These are phyloP conservation scores for Musa troglodytarum DNA, from an alignment of 176 grass and related monocot genomes.

Conservation along the genomic window DNA sequence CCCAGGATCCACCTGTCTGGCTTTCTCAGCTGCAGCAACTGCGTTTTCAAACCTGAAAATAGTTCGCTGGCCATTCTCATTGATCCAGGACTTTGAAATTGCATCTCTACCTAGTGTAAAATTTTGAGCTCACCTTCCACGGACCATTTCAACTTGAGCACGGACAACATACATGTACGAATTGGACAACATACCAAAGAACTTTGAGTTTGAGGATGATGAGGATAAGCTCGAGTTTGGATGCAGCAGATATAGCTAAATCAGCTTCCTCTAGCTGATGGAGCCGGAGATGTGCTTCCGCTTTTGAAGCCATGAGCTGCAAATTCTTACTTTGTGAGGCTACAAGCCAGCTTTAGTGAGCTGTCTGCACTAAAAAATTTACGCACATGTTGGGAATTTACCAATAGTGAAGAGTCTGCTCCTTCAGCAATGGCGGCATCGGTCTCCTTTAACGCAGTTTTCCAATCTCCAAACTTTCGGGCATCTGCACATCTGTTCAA, in stretches of 20 bases:
- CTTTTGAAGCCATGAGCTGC: slow-evolving; percentile 76
- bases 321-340: neutral
- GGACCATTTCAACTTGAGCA: slow-evolving; percentile 77
- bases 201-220: slow-evolving; percentile 51
- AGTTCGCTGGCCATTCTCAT: neutral
- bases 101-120: neutral
- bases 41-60: slow-evolving; percentile 36
- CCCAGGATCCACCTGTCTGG: slow-evolving; percentile 53
- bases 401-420: slow-evolving; percentile 76
- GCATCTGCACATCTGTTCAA: slow-evolving; percentile 68
- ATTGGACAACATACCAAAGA: slow-evolving; percentile 55
- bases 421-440: slow-evolving; percentile 76
- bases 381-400: slow-evolving; percentile 17
- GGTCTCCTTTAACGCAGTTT: slow-evolving; percentile 53
- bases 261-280: slow-evolving; percentile 74
- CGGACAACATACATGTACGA: slow-evolving; percentile 67
- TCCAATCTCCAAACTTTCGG: slow-evolving; percentile 68
- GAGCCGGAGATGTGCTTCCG: slow-evolving; percentile 67
- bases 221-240: slow-evolving; percentile 64
- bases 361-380: neutral
- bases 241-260: slow-evolving; percentile 58
- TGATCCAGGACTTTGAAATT: neutral
- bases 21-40: slow-evolving; percentile 57
- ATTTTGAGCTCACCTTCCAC: slow-evolving; percentile 58
- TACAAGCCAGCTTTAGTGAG: neutral